Conservation (phyloP, 1,284 basidiomycete species). For the Trichosporon asahii region DNA sequence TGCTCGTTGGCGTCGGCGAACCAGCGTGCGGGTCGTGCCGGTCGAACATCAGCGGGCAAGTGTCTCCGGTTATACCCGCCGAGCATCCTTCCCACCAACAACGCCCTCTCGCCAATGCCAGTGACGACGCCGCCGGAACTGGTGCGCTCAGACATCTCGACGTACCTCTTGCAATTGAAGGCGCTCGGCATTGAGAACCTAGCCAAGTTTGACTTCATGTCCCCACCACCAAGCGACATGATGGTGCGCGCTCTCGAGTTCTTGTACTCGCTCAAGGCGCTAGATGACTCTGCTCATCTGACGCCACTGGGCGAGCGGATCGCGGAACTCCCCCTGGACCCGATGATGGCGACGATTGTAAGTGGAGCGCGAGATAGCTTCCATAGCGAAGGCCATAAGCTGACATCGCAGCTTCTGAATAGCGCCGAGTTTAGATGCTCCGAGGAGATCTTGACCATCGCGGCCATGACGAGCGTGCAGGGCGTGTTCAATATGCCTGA, state of each 20-base stretch:
- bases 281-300: conserved; percentile 56
- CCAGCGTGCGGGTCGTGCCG: conserved; percentile 84
- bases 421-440: conserved; percentile 81
- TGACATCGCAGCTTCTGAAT: conserved; percentile 66
- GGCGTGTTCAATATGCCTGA: conserved; percentile 84
- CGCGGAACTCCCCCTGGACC: conserved; percentile 59
- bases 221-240: conserved; percentile 79
- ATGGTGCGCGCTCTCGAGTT: conserved; percentile 77
- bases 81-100: conserved; percentile 59
- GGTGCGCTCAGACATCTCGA: conserved; percentile 78
- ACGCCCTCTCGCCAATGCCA: conserved; percentile 50
- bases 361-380: conserved; percentile 29
- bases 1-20: conserved; percentile 78
- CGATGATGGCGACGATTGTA: conserved; percentile 59
- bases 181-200: conserved; percentile 90
- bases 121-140: conserved; percentile 80
- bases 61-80: conserved; percentile 89
- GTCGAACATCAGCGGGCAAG: conserved; percentile 82
- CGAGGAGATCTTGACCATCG: conserved; percentile 89
- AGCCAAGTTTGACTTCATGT: conserved; percentile 80
- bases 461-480: conserved; percentile 88
- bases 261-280: conserved; percentile 53
- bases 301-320: conserved; percentile 57
- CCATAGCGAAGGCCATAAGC: background rate
- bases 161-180: conserved; percentile 87